Conservation (phyloP, 495 filamentous ascomycete genomes). For the Cladorrhinum samala region DNA sequence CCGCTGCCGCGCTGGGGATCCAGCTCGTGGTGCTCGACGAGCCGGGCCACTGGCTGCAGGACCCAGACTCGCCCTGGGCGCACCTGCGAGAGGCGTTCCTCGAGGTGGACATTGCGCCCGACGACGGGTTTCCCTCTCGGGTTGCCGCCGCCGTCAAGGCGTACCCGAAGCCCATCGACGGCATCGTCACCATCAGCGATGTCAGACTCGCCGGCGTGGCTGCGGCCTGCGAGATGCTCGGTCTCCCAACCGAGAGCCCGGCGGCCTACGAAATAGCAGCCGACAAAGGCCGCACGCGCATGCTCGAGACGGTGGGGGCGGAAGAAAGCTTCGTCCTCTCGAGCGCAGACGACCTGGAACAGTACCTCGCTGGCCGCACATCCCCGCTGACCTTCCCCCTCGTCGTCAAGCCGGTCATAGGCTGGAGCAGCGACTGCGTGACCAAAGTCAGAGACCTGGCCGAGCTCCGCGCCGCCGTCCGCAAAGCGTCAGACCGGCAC, state of each 20-base stretch:
- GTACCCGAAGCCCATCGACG: conserved; percentile 17
- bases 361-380: background rate
- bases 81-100: conserved; percentile 24
- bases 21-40: conserved; percentile 29
- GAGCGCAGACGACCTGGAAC: conserved; percentile 7
- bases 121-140: conserved; percentile 10
- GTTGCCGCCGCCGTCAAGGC: conserved; percentile 16
- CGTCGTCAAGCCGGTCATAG: conserved; percentile 42
- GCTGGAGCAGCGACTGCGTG: conserved; percentile 40
- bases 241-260: conserved; percentile 10
- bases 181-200: conserved; percentile 24
- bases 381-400: conserved; percentile 28
- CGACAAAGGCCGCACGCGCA: conserved; percentile 17
- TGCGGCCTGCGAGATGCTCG: conserved; percentile 13
- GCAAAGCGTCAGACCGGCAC: conserved; percentile 14
- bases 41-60: conserved; percentile 33
- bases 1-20: conserved; percentile 30
- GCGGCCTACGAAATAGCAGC: conserved; percentile 16
- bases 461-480: conserved; percentile 26
- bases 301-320: conserved; percentile 7
- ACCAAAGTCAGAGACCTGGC: conserved; percentile 28
- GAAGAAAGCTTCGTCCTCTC: conserved; percentile 14
- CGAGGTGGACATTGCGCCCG: conserved; percentile 14
- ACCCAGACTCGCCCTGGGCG: conserved; percentile 7
- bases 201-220: conserved; percentile 15